Base-by-base conservation (phyloP, 805 yeast species). In the Starmerella powellii region DNA sequence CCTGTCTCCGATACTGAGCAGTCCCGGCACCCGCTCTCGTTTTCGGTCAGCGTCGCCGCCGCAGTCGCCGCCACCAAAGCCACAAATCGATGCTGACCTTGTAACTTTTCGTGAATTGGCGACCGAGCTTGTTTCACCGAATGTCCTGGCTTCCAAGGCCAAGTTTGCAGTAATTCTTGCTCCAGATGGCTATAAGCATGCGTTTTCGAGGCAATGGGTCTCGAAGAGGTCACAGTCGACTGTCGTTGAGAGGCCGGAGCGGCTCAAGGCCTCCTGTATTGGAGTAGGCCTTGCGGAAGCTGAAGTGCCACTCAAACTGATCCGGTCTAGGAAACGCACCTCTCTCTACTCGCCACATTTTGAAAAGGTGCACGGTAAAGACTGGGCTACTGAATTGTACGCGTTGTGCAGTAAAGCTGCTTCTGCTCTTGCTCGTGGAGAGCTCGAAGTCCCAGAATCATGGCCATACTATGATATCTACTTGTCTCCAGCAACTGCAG, bases 381-480 rank as follows among this genome's bases (percentile, higher is more conserved):
- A 72, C 31, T 83, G 91, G 88, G 81, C 84, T 2, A 62, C 67
- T 21, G 65, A 70, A 44, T 60, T 83, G 17, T 62, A 69, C 42
- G 70, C 72, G 40, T 57, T 81, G 16, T 80, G 91, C 56, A 56
- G 64, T 16, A 73, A 69, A 20, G 73, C 83, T n/a, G 71, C 70
- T 35, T 65, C 56, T 1, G 76, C 76, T 55, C 63, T 81, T 33
- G 60, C 59, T 8, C 59, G 65, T 1, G 72, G 73, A 16, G 65
- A 74, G 52, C 52, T 82, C 3, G 94, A 83, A 59, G 85, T 82
- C 1, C 93, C 93, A 0, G 78, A 72, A 5, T 72, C 71, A 30
- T 83, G 94, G 94, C 80, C 81, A 45, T 70, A 80, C 2, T 91
- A 91, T 12, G 94, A 83, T 55, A 80, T 84, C 26, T 83, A 83